Evolutionary conservation across 2,329 filamentous ascomycete species (phyloP).

Genomic region (Colletotrichum phormii): DNA sequence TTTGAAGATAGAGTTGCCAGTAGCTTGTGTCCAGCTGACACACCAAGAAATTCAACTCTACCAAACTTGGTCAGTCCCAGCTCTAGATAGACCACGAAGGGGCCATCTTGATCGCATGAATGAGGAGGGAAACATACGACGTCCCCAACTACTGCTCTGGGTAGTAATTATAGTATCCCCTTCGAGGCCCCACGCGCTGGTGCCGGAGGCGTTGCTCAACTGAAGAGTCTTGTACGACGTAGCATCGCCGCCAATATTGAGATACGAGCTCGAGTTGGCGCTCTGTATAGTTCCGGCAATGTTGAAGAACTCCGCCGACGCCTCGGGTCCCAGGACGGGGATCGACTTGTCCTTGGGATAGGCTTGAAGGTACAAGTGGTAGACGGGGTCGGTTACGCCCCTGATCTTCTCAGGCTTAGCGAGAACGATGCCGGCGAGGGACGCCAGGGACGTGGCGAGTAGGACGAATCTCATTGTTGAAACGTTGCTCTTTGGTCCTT

Average conservation of each 20-base stretch:
- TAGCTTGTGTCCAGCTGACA: constrained; percentile 57
- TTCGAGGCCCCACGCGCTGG: constrained; percentile 63
- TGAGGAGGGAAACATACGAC: constrained; percentile 43
- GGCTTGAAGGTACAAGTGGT: constrained; percentile 64
- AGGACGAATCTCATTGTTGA: constrained; percentile 33
- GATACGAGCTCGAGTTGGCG: constrained; percentile 58
- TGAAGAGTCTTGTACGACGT: constrained; percentile 65
- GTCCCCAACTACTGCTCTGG: constrained; percentile 55
- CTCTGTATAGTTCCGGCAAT: constrained; percentile 62
- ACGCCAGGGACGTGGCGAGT: constrained; percentile 11
- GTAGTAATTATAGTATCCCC: constrained; percentile 58
- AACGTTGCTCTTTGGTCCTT: background rate
- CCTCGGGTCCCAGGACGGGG: constrained; percentile 64
- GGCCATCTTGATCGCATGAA: no score
- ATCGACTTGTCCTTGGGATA: constrained; percentile 55
- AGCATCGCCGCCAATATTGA: constrained; percentile 58
- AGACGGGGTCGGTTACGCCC: constrained; percentile 61
- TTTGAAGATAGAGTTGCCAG: constrained; percentile 65
- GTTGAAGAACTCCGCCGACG: constrained; percentile 59
- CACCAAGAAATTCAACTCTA: constrained; percentile 63
- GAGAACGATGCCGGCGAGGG: constrained; percentile 34
- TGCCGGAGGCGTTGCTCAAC: constrained; percentile 54
- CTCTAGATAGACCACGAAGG: no score
- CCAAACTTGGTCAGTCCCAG: no score
- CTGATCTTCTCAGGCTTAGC: constrained; percentile 62